phyloP scores from a whole-genome alignment of 108 stramenopile species.

The Cyclostephanos invisitatus region DNA sequence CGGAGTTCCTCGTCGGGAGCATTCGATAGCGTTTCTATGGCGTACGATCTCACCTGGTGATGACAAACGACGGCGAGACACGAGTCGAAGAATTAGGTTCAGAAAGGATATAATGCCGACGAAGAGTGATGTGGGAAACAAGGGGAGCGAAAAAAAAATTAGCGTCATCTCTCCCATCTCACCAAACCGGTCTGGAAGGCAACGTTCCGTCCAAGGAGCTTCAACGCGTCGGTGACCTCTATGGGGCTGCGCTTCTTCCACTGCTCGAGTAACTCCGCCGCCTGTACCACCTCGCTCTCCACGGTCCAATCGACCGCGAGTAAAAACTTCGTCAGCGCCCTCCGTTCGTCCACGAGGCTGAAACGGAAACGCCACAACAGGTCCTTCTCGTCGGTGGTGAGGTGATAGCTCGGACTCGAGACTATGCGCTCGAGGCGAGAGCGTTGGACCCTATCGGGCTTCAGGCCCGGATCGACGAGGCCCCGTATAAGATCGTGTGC shows the following conservation, averaged over 20 bases:
- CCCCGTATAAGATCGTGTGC: constrained; percentile 92
- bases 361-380: constrained; percentile 96
- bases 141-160: too few relatives aligned
- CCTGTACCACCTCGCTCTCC: constrained; percentile 93
- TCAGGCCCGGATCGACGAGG: constrained; percentile 92
- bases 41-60: constrained; percentile 84
- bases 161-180: background rate
- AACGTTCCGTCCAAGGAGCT: constrained; percentile 92
- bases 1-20: constrained; percentile 95
- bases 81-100: constrained; percentile 7
- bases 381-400: constrained; percentile 90
- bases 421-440: constrained; percentile 82
- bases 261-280: constrained; percentile 90
- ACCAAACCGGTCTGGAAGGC: constrained; percentile 86
- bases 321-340: constrained; percentile 94
- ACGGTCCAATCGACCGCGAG: constrained; percentile 96
- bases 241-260: constrained; percentile 94
- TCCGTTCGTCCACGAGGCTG: constrained; percentile 90
- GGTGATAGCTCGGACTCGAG: constrained; percentile 81
- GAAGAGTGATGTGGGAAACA: background rate
- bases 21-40: constrained; percentile 88
- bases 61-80: constrained; percentile 3
- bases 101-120: too few relatives aligned
- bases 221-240: constrained; percentile 96
- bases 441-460: constrained; percentile 90